Evolutionary conservation across 176 grass and related monocot species (phyloP).

Genomic region (Oryza brachyantha): DNA sequence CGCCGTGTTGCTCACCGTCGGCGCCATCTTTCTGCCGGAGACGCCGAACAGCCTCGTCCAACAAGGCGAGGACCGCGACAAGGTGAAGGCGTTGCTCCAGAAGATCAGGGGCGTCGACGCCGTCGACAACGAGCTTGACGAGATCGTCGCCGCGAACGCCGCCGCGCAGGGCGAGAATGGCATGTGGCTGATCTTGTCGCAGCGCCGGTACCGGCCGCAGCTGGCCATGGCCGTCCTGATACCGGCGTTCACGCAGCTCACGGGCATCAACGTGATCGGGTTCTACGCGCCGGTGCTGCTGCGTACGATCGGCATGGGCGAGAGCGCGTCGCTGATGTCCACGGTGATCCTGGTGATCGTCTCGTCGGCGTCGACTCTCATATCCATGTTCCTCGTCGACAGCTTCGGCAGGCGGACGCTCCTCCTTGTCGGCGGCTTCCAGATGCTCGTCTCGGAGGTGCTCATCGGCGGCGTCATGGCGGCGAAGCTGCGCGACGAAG

Average conservation of each 20-base stretch:
- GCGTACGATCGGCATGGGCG: constrained; percentile 49
- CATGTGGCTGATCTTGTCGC: constrained; percentile 4
- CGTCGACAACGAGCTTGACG: constrained; percentile 44
- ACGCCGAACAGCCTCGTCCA: constrained; percentile 58
- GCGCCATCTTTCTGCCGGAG: constrained; percentile 53
- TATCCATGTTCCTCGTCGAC: constrained; percentile 34
- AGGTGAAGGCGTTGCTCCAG: constrained; percentile 29
- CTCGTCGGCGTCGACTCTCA: neutral
- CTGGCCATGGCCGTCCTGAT: constrained; percentile 37
- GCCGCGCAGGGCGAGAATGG: neutral
- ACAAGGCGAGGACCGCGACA: neutral
- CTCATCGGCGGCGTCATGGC: constrained; percentile 37
- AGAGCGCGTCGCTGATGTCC: constrained; percentile 47
- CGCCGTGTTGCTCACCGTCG: constrained; percentile 35
- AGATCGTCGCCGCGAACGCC: constrained; percentile 27
- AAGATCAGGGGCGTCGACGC: constrained; percentile 36
- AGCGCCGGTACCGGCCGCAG: constrained; percentile 38
- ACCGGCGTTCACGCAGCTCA: constrained; percentile 43
- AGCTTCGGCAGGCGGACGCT: constrained; percentile 29
- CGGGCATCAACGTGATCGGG: constrained; percentile 46
- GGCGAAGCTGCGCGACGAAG: constrained; percentile 26
- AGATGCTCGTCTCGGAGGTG: constrained; percentile 39
- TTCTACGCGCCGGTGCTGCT: constrained; percentile 54
- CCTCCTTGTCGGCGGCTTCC: constrained; percentile 30
- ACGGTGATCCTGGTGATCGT: constrained; percentile 20